Evolutionary conservation across 768 basidiomycete species (phyloP).

Genomic region (Daedalea quercina): DNA sequence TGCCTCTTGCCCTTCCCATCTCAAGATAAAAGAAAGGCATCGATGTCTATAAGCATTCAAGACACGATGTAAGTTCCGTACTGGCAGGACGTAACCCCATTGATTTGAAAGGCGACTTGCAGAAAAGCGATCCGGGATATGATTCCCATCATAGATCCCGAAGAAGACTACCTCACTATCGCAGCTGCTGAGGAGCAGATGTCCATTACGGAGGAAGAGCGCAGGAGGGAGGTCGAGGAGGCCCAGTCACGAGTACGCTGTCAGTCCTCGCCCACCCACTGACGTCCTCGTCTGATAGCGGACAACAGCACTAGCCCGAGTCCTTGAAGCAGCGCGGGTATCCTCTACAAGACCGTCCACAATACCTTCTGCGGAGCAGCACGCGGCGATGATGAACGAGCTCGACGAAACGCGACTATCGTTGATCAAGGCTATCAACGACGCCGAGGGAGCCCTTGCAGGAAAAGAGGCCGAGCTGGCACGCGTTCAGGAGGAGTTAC

Average conservation of each 20-base stretch:
- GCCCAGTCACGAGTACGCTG: conserved; percentile 61
- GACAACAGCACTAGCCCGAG: conserved; percentile 49
- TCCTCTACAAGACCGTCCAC: conserved; percentile 65
- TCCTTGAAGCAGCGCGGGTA: conserved; percentile 61
- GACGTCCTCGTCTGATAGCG: background rate
- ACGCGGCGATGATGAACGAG: conserved; percentile 54
- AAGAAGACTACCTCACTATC: conserved; percentile 74
- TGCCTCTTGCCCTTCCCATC: background rate
- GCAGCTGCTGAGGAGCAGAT: conserved; percentile 69
- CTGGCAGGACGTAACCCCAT: background rate
- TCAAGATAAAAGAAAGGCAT: no score
- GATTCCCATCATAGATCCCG: conserved; percentile 67
- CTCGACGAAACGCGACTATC: conserved; percentile 58
- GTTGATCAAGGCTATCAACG: conserved; percentile 69
- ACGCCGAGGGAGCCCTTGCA: conserved; percentile 56
- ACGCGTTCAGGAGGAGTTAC: conserved; percentile 57
- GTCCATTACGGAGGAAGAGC: conserved; percentile 43
- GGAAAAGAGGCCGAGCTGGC: conserved; percentile 68
- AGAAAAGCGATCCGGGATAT: conserved; percentile 69
- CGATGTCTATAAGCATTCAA: conserved; percentile 20
- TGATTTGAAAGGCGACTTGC: background rate
- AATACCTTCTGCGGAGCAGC: conserved; percentile 61
- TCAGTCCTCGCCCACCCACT: conserved; percentile 16
- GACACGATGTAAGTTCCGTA: conserved; percentile 16
- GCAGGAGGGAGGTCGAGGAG: conserved; percentile 65